Base-by-base conservation (phyloP, 768 basidiomycete species). In the Sporobolomyces phaffii region DNA sequence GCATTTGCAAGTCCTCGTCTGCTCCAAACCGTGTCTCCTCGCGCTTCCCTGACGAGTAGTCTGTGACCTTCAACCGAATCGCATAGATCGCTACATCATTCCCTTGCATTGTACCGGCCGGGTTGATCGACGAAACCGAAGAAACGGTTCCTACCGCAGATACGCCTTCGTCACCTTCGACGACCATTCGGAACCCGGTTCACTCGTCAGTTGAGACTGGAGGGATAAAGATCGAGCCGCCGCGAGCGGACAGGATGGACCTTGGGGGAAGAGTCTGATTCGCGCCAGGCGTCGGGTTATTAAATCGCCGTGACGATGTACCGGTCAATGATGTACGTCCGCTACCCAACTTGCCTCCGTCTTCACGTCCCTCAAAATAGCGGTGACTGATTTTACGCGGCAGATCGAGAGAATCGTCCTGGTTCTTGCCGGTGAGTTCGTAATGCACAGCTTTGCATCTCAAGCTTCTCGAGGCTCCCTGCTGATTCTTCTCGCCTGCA, bases 91-190 rank as follows among this genome's bases (percentile, higher is more conserved):
- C 68, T 0, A 65, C 68, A 9, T 65, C 68, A 7, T 20, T 64
- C 5, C 68, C 68, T 5, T 69, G 68, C 18, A 62, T 69, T 36
- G 63, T 69, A 5, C 68, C 68, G 18, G 49, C 53, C 1, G 68
- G 68, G 15, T 58, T 64, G 63, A 65, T 69, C 49, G 68, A 69
- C 45, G 68, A 69, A 18, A 60, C 56, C 15, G 68, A 69, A n/a
- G 60, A 69, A 13, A 54, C 31, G 1, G 63, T 38, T 1, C 63
- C 62, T 0, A 44, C 63, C 29, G 49, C 53, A 10, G 50, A 52
- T 13, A 28, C 40, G 34, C 14, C 20, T 6, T 15, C n/a, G 24
- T 26, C 56, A 33, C 7, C 28, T 15, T 33, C 61, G 5, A 33
- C 29, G 6, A 2, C 49, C 5, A 20, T 68, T 9, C 17, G 26